Conservation (phyloP, 176 grass and related monocot genomes). For the Triticum turgidum region DNA sequence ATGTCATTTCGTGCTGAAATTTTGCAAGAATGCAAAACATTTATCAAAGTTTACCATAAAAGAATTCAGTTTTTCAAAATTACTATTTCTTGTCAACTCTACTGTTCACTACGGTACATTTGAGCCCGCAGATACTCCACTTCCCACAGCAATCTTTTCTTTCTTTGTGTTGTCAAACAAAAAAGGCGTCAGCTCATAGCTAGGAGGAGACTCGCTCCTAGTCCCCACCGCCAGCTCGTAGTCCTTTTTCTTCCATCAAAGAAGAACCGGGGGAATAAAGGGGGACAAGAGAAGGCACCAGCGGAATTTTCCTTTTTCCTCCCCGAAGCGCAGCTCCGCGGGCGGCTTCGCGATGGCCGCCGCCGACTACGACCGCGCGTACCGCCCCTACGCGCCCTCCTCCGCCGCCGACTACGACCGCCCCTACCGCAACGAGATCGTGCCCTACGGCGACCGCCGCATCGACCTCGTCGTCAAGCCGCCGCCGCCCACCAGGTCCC, state of each 20-base stretch:
- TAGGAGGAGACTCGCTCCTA: background rate
- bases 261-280: background rate
- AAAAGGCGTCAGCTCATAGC: background rate
- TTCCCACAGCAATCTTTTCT: background rate
- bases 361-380: constrained; percentile 57
- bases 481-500: constrained; percentile 35
- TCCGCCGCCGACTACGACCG: constrained; percentile 37
- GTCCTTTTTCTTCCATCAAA: background rate
- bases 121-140: too few relatives aligned
- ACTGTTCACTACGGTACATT: too few relatives aligned
- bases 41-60: too few relatives aligned
- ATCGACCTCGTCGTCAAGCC: constrained; percentile 49
- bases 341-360: constrained; percentile 53
- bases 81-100: too few relatives aligned
- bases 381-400: constrained; percentile 41
- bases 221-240: background rate
- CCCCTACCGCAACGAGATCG: constrained; percentile 48
- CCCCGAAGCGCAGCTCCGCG: background rate
- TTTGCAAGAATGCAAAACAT: too few relatives aligned
- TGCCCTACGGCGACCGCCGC: constrained; percentile 54
- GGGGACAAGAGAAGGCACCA: constrained; percentile 10
- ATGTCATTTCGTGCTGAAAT: too few relatives aligned
- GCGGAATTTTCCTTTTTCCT: constrained; percentile 26
- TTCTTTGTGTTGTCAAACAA: background rate
- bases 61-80: too few relatives aligned